Base-by-base conservation (phyloP, 192 early-diverging fungal species). In the Oehlia diaphana region DNA sequence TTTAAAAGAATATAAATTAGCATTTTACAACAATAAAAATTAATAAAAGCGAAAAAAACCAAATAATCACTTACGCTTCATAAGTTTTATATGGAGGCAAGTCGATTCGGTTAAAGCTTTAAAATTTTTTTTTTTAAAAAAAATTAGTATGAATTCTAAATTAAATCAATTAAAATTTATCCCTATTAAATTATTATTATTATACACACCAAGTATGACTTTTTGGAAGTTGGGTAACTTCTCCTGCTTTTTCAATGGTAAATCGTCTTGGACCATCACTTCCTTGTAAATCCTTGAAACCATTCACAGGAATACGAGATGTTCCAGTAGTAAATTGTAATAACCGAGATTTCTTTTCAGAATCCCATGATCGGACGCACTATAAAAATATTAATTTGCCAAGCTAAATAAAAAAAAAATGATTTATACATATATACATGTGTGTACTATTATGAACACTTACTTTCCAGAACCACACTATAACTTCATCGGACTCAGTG, bases 241-340 rank as follows among this genome's bases (percentile, higher is more conserved):
- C 95, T 16, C 96, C 96, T 19, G 94, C 89, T 83, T 96, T 97
- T 82, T 99, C 97, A 77, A 99, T 95, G 0, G 96, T 97, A 80
- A 99, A 99, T 58, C 95, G 87, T 62, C 97, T 86, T 8, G 97
- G 97, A 0, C 97, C 97, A 84, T 99, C 97, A 79, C 91, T 93
- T 47, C 97, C 97, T 85, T 99, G 97, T 64, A 99, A 83, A 82
- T 99, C 97, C 81, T 97, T 99, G 87, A 99, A 99, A 7, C 97
- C 97, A 79, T 98, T 99, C 81, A 99, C 96, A 3, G 97, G 97
- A 79, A 99, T 97, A 50, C 97, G 92, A 37, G 95, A 97, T 0
- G 97, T 99, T 28, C 97, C 97, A 7, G 97, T 99, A 1, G 97
- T 95, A 85, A 99, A 99, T 87, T 99, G 97, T 58, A 99, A 88